Conservation (phyloP, 2,329 filamentous ascomycete genomes). For the Diaporthe destruens region DNA sequence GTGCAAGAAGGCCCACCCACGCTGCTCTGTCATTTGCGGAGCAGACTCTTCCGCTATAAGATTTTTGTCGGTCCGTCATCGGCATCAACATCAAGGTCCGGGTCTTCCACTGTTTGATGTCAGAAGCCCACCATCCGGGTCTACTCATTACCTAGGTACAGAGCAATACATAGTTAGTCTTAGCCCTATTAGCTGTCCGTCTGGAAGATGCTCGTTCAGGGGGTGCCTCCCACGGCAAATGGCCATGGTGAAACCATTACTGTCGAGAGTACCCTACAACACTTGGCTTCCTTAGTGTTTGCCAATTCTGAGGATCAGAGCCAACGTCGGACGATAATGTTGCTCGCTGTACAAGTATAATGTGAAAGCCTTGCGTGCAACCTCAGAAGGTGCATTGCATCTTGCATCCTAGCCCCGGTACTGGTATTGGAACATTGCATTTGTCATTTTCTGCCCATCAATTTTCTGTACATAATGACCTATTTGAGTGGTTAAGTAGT, state of each 20-base stretch:
- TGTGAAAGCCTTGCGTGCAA: too few species aligned
- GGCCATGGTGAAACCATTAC: background rate
- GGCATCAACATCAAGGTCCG: conserved; percentile 20
- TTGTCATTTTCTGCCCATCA: too few species aligned
- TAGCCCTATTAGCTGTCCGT: background rate
- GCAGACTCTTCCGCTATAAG: conserved; percentile 21
- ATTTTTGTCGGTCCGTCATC: conserved; percentile 33
- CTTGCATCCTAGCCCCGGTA: too few species aligned
- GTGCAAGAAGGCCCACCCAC: background rate
- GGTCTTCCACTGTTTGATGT: conserved; percentile 2
- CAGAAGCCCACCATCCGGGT: background rate
- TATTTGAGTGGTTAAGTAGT: too few species aligned
- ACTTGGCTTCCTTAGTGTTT: background rate
- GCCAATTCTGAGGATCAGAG: too few species aligned
- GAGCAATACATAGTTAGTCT: background rate
- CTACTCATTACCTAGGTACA: too few species aligned
- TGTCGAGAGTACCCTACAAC: background rate
- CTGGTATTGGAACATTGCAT: too few species aligned
- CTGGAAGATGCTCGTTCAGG: background rate
- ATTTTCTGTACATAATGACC: too few species aligned
- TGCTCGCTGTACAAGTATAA: background rate
- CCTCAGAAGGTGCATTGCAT: too few species aligned
- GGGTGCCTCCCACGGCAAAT: background rate
- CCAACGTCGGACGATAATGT: background rate
- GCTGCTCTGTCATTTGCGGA: conserved; percentile 24